phyloP scores from a whole-genome alignment of 805 yeast species.

The Wilhelminamyces savonicus region DNA sequence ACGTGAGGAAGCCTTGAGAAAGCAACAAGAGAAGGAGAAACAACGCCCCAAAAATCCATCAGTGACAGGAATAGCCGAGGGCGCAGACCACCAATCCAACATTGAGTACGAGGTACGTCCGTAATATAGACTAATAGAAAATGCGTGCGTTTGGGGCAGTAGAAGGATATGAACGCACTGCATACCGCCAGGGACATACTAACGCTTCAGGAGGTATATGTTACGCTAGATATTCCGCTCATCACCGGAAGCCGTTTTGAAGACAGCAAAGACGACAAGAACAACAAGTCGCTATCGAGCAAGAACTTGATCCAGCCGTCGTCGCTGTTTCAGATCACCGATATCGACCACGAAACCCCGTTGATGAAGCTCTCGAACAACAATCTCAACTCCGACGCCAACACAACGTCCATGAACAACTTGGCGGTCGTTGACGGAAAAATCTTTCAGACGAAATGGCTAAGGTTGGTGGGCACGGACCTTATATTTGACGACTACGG shows the following conservation, averaged over 20 bases:
- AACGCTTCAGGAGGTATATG: constrained; percentile 14
- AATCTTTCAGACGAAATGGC: constrained; percentile 73
- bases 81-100: constrained; percentile 5
- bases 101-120: constrained; percentile 13
- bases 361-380: constrained; percentile 32
- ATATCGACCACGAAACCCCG: constrained; percentile 26
- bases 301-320: constrained; percentile 30
- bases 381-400: constrained; percentile 10
- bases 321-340: constrained; percentile 35
- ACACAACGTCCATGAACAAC: constrained; percentile 15
- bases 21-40: constrained; percentile 5
- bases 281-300: constrained; percentile 8
- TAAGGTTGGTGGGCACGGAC: constrained; percentile 71
- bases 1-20: constrained; percentile 13
- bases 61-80: constrained; percentile 3
- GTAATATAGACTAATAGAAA: too few species aligned
- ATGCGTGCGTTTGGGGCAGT: too few species aligned
- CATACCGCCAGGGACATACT: constrained; percentile 6
- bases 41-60: background rate
- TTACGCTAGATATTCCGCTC: constrained; percentile 18
- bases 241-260: constrained; percentile 6
- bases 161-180: background rate
- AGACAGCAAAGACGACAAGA: constrained; percentile 1
- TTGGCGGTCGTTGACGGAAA: constrained; percentile 35
- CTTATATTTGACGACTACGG: constrained; percentile 38